phyloP scores from a whole-genome alignment of 2,329 filamentous ascomycete species.

The Cadophora sp. region DNA sequence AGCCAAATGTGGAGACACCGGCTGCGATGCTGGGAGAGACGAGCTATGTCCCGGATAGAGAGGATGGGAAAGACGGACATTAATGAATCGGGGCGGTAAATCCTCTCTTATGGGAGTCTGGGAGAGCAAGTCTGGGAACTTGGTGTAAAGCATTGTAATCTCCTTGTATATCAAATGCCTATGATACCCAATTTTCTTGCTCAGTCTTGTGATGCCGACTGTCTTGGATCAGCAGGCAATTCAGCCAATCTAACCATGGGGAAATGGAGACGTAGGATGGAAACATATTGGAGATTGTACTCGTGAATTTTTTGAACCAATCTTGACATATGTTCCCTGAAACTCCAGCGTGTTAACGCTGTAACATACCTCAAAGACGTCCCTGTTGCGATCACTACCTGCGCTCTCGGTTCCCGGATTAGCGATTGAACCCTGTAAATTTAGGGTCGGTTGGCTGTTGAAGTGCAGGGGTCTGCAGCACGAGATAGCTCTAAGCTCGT shows the following conservation, averaged over 20 bases:
- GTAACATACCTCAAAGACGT: background rate
- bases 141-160: slow-evolving; percentile 4
- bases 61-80: slow-evolving; percentile 42
- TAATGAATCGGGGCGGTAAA: slow-evolving; percentile 1
- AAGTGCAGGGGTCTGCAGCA: slow-evolving; percentile 2
- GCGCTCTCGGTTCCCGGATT: background rate
- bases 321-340: background rate
- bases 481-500: slow-evolving; percentile 3
- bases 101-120: background rate
- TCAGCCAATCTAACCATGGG: background rate
- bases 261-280: background rate
- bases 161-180: slow-evolving; percentile 14
- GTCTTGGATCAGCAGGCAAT: background rate
- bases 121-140: background rate
- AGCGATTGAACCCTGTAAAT: background rate
- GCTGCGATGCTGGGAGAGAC: slow-evolving; percentile 71
- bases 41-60: slow-evolving; percentile 71
- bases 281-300: background rate
- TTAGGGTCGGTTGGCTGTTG: background rate
- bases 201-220: background rate
- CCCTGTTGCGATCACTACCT: background rate
- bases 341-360: no score
- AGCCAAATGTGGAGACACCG: slow-evolving; percentile 60
- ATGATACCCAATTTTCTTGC: slow-evolving; percentile 1
- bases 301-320: background rate